A percentile compares a stretch with the other conserved stretches of the same genome.
These are phyloP conservation scores for Macrocybe gigantea DNA, from an alignment of 768 basidiomycete species.

Conservation along the genomic window DNA sequence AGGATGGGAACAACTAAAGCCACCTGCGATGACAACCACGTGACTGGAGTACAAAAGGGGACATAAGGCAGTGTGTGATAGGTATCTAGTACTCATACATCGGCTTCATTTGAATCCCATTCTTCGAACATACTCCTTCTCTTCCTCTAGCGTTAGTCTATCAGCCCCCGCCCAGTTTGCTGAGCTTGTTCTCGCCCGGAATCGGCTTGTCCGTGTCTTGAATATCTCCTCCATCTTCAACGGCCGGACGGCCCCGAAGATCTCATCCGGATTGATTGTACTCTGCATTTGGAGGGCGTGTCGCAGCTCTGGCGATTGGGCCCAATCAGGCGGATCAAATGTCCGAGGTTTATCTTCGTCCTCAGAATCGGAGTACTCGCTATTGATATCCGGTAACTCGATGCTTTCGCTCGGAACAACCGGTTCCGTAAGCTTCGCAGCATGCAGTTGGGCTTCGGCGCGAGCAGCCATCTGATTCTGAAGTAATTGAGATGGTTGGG, in stretches of 20 bases:
- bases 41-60: conserved; percentile 5
- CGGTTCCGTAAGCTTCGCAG: conserved; percentile 41
- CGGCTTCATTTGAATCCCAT: conserved; percentile 71
- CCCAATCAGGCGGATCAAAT: conserved; percentile 83
- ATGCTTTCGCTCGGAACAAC: conserved; percentile 69
- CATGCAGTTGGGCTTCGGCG: conserved; percentile 61
- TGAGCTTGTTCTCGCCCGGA: conserved; percentile 86
- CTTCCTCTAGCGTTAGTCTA: conserved; percentile 76
- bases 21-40: background rate
- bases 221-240: conserved; percentile 94
- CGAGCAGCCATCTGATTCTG: conserved; percentile 71
- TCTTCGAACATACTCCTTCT: conserved; percentile 78
- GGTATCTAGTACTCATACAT: background rate
- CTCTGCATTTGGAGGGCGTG: conserved; percentile 78
- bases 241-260: conserved; percentile 86
- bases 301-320: conserved; percentile 82
- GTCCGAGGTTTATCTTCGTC: conserved; percentile 75
- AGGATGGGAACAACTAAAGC: background rate
- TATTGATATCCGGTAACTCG: conserved; percentile 92
- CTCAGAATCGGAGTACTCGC: conserved; percentile 95
- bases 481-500: conserved; percentile 56
- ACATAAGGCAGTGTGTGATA: background rate
- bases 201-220: conserved; percentile 67
- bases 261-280: conserved; percentile 82
- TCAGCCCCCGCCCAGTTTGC: conserved; percentile 98